Evolutionary conservation across 345 rosid species (phyloP), one percentile per base, ranked within the genome.

Genomic region (Lagerstroemia speciosa): DNA sequence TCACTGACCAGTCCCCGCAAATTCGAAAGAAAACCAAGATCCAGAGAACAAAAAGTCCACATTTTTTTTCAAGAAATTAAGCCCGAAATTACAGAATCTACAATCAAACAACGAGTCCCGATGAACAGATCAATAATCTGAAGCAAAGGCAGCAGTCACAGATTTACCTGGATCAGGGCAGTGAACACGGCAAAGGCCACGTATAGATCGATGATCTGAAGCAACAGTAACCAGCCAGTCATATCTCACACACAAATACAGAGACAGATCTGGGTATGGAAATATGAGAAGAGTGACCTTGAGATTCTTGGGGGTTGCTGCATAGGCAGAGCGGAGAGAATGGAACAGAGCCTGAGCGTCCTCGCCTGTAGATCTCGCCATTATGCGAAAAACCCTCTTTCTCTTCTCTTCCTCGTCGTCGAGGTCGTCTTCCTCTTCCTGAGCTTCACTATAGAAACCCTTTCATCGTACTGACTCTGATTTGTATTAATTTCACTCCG

Each of bases 131-230:
- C n/a, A n/a, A n/a, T n/a, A n/a, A n/a, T n/a, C n/a, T n/a, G n/a
- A n/a, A n/a, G n/a, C n/a, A n/a, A n/a, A n/a, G n/a, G n/a, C n/a
- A 48, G 20, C 55, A 48, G 20, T 19, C 55, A 22, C 7, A 58
- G 63, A 58, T 6, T 68, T 27, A 92, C 99, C 98, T 93, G 97
- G 65, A 91, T 87, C 73, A 93, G 48, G 67, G 97, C 96, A 9
- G 98, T 87, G 75, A 80, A 80, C 69, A 89, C 84, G 15, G 97
- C 89, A 43, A 91, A 94, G 46, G 79, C 86, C 62, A 89, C 96
- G 53, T 89, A 94, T 19, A 89, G 79, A 79, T 94, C 99, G 78
- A 94, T 88, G 83, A 91, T 84, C 99, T 94, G 86, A 38, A 37
- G 50, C 67, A 58, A 58, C 48, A 65, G 29, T 19, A 65, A 30